Percentiles rank a stretch among this genome's conserved stretches.
These are phyloP conservation scores for Chrysophaeum taylorii DNA, from an alignment of 352 stramenopile species.

Conservation along the genomic window DNA sequence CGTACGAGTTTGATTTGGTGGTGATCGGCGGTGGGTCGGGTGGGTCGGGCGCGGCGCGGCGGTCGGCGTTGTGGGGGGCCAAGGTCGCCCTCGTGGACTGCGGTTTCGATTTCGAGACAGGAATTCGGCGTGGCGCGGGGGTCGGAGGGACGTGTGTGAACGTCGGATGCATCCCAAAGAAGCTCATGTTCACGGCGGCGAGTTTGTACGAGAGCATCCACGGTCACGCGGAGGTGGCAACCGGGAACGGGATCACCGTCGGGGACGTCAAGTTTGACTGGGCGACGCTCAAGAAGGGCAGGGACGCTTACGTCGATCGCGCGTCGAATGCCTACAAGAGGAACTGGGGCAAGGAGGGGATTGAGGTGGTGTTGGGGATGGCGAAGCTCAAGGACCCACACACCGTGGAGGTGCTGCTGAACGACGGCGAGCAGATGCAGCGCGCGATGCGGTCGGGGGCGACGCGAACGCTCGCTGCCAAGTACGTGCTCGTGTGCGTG, in stretches of 20 bases:
- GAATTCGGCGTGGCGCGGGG: constrained; percentile 27
- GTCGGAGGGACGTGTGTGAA: constrained; percentile 85
- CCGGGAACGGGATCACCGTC: constrained; percentile 26
- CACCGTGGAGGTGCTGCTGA: constrained; percentile 34
- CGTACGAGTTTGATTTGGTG: constrained; percentile 43
- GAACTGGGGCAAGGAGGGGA: constrained; percentile 64
- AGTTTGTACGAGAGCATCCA: constrained; percentile 60
- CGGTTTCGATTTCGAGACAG: constrained; percentile 21
- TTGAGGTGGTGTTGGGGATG: constrained; percentile 50
- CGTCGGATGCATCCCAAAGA: constrained; percentile 84
- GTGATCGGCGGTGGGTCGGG: constrained; percentile 47
- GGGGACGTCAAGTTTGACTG: constrained; percentile 58
- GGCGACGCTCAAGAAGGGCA: constrained; percentile 64
- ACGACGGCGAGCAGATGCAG: constrained; percentile 25
- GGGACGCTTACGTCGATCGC: constrained; percentile 64
- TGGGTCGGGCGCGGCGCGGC: constrained; percentile 67
- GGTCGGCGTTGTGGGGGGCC: constrained; percentile 73
- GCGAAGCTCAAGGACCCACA: constrained; percentile 66
- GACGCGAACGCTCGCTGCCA: constrained; percentile 42
- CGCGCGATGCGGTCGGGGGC: background rate
- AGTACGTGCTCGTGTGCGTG: constrained; percentile 83
- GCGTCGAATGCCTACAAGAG: constrained; percentile 62
- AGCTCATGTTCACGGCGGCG: constrained; percentile 82
- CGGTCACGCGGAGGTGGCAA: constrained; percentile 13
- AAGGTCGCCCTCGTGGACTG: constrained; percentile 78